phyloP scores from a whole-genome alignment of 2,329 filamentous ascomycete genomes.

The Colletotrichum somersetense region DNA sequence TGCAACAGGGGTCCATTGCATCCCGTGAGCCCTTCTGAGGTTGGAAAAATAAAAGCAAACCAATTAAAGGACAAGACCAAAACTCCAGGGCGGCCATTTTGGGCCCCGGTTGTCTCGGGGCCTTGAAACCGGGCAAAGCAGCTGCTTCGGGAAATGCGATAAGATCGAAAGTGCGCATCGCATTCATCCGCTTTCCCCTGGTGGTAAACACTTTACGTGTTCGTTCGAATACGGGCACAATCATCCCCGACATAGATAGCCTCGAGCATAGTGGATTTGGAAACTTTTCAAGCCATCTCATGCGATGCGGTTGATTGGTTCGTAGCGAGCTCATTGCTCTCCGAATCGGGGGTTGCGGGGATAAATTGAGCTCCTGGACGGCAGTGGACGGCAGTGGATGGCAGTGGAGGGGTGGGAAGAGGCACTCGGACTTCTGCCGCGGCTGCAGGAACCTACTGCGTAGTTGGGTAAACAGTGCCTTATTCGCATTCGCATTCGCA shows the following conservation, averaged over 20 bases:
- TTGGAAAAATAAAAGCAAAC: background rate
- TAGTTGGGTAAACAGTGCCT: background rate
- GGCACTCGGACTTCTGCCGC: constrained; percentile 6
- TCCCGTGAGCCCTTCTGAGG: background rate
- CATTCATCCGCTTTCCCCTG: constrained; percentile 10
- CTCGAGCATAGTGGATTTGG: background rate
- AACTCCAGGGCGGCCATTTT: background rate
- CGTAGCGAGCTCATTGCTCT: constrained; percentile 4
- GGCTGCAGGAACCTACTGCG: background rate
- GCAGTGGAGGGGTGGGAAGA: background rate
- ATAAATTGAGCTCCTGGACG: constrained; percentile 6
- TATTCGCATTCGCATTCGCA: constrained; percentile 22
- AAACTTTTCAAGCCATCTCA: background rate
- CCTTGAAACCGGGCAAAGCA: constrained; percentile 2
- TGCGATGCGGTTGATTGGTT: constrained; percentile 10
- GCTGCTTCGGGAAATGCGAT: background rate
- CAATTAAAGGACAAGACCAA: background rate
- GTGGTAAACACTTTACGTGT: constrained; percentile 1
- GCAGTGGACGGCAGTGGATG: constrained; percentile 2
- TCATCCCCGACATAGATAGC: background rate
- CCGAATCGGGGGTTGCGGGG: background rate
- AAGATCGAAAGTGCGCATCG: background rate
- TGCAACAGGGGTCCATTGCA: constrained; percentile 15
- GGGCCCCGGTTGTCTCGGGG: background rate
- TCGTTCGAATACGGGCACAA: constrained; percentile 1